Conservation (phyloP, 1,139 yeast genomes). For the Suhomyces bolitotheri region DNA sequence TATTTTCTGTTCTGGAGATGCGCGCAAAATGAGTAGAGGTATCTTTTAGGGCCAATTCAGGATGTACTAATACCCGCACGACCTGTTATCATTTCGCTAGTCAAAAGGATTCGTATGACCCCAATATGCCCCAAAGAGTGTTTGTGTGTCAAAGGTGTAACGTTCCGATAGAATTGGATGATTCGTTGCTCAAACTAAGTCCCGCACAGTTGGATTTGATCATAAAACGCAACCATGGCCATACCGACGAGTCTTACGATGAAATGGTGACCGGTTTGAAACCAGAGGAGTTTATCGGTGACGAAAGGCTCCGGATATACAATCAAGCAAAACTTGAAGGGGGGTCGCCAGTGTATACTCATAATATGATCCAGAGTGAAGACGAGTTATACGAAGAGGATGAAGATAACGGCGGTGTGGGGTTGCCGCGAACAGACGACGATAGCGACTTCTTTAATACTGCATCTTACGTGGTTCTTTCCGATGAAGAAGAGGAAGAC, state of each 20-base stretch:
- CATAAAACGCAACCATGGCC: slow-evolving; percentile 21
- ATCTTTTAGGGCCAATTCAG: no score
- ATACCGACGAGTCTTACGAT: slow-evolving; percentile 15
- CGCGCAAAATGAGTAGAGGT: no score
- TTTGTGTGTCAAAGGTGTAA: slow-evolving; percentile 39
- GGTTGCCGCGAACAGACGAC: slow-evolving; percentile 2
- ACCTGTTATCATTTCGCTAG: no score
- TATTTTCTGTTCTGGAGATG: slow-evolving; percentile 3
- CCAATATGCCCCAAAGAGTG: slow-evolving; percentile 11
- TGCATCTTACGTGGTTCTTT: slow-evolving; percentile 37
- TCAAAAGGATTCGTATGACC: no score
- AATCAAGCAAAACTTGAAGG: slow-evolving; percentile 18
- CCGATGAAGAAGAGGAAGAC: slow-evolving; percentile 18
- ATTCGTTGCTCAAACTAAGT: slow-evolving; percentile 30
- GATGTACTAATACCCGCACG: no score
- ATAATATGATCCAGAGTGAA: slow-evolving; percentile 19
- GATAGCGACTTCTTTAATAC: slow-evolving; percentile 16
- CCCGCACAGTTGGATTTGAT: slow-evolving; percentile 38
- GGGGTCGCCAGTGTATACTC: slow-evolving; percentile 20
- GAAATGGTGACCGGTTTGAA: slow-evolving; percentile 21
- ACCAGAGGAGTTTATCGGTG: slow-evolving; percentile 35
- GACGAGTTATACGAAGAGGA: slow-evolving; percentile 21
- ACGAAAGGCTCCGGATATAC: slow-evolving; percentile 33
- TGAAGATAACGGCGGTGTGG: slow-evolving; percentile 15
- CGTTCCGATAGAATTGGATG: slow-evolving; percentile 31